Base-by-base conservation (phyloP, 2,329 filamentous ascomycete species). In the Spiromastix sp. region DNA sequence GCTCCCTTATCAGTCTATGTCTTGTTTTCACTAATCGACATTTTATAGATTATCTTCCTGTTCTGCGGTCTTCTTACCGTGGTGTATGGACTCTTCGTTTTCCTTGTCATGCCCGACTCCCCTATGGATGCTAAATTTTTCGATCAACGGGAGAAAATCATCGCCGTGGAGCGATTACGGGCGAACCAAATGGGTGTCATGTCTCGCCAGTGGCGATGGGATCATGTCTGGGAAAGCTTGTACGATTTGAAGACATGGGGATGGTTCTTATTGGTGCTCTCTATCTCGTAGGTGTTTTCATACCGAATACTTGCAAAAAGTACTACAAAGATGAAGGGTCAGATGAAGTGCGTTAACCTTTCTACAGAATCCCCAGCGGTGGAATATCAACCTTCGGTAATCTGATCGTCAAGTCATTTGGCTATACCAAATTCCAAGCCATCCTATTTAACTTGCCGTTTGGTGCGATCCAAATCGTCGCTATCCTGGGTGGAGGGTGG, bases 181-280 rank as follows among this genome's bases (percentile, higher is more conserved):
- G 61, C 61, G 33, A 74, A 74, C 47, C 69, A 74, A 39, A 71
- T 69, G 60, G 70, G 71, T 2, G 60, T 72, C 18, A 61, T 67
- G 38, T 70, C 64, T 2, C 64, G 65, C 3, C 61, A 70, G 39
- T 74, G 68, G 68, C 61, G 66, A 15, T 66, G 60, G 46, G 52
- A 62, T 10, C 71, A 75, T 39, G 56, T 72, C 2, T 44, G 30
- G 30, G 57, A 60, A 35, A 50, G 48, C 6, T 13, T 48, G 0
- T 34, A 44, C 9, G 57, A 61, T 17, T 10, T 56, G 3, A 59
- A 60, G 35, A 57, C 55, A 1, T 61, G 59, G 58, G 50, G 50
- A 19, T 60, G 32, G 32, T 34, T 34, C 18, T 34, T 34, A 20
- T 12, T 34, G 19, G 15, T 34, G 5, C 9, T 34, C 16, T 26